Percentiles rank a stretch among this genome's conserved stretches.
These are phyloP conservation scores for Penicillium nucicola DNA, from an alignment of 495 filamentous ascomycete genomes.

Conservation along the genomic window DNA sequence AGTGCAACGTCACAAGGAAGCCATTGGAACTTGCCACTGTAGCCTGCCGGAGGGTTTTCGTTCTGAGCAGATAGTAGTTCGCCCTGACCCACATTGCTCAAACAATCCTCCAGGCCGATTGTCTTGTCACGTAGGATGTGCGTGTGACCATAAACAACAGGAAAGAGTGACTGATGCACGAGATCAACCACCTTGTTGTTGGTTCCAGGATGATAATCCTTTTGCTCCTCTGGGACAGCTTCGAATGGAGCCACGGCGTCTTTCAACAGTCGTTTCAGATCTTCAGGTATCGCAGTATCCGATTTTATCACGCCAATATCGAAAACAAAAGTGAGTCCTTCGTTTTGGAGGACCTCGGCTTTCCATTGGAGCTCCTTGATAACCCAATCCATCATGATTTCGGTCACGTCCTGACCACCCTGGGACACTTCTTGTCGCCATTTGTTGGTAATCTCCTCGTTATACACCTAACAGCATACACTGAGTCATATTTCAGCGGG, in stretches of 20 bases:
- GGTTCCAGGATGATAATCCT: slow-evolving; percentile 59
- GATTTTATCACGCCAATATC: slow-evolving; percentile 36
- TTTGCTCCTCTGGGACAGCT: slow-evolving; percentile 38
- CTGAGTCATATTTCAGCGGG: neutral
- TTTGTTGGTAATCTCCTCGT: slow-evolving; percentile 37
- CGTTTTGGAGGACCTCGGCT: slow-evolving; percentile 23
- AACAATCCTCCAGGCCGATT: slow-evolving; percentile 41
- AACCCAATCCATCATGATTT: slow-evolving; percentile 50
- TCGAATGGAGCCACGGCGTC: slow-evolving; percentile 36
- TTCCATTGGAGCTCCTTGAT: slow-evolving; percentile 51
- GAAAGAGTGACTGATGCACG: slow-evolving; percentile 60
- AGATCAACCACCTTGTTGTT: slow-evolving; percentile 55
- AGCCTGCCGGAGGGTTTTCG: neutral
- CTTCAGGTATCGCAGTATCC: slow-evolving; percentile 27
- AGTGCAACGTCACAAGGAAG: slow-evolving; percentile 54
- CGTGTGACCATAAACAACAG: slow-evolving; percentile 53
- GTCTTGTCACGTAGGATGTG: slow-evolving; percentile 37
- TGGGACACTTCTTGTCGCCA: slow-evolving; percentile 36
- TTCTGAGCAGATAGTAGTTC: neutral
- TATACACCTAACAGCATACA: slow-evolving; percentile 27
- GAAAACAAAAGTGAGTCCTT: slow-evolving; percentile 28
- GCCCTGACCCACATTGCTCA: slow-evolving; percentile 26
- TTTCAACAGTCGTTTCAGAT: slow-evolving; percentile 22
- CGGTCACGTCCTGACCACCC: slow-evolving; percentile 30
- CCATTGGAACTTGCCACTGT: slow-evolving; percentile 51